Evolutionary conservation across 2,329 filamentous ascomycete genomes (phyloP).

Genomic region (Cadophora sp.): DNA sequence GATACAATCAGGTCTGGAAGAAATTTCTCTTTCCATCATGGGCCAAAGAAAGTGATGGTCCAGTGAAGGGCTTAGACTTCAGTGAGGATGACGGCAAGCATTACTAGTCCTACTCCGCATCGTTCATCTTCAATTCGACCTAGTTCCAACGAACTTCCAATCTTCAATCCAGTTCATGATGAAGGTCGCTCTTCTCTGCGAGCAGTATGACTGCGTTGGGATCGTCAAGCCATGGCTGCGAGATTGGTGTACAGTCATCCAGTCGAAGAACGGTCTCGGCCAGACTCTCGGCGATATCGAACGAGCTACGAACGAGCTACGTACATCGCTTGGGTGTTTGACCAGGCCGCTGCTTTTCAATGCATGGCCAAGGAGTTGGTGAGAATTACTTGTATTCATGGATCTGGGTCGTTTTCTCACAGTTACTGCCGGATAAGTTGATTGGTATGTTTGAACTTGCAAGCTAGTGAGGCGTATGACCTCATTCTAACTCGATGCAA

Average conservation of each 20-base stretch:
- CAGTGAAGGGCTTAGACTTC: neutral
- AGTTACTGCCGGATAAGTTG: neutral
- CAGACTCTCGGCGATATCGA: no score
- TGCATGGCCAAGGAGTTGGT: neutral
- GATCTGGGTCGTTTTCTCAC: no score
- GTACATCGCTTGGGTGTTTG: constrained; percentile 1
- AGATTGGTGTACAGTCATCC: no score
- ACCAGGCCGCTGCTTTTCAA: neutral
- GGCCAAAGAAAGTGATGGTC: neutral
- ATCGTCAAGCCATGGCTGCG: no score
- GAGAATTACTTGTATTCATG: neutral
- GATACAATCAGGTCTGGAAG: constrained; percentile 1
- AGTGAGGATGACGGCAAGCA: constrained; percentile 10
- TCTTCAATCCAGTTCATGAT: no score
- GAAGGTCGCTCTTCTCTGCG: neutral
- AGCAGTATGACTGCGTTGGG: constrained; percentile 15
- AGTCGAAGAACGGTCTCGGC: no score
- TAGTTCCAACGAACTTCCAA: neutral
- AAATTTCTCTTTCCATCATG: neutral
- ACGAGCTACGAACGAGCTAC: no score
- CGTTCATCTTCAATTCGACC: constrained; percentile 9
- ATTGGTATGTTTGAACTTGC: neutral
- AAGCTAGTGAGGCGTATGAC: no score
- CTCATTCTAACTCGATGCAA: no score
- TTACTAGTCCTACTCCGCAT: constrained; percentile 14